Evolutionary conservation across 306 rosid genomes (phyloP).

Genomic region (Lathyrus tuberosus): DNA sequence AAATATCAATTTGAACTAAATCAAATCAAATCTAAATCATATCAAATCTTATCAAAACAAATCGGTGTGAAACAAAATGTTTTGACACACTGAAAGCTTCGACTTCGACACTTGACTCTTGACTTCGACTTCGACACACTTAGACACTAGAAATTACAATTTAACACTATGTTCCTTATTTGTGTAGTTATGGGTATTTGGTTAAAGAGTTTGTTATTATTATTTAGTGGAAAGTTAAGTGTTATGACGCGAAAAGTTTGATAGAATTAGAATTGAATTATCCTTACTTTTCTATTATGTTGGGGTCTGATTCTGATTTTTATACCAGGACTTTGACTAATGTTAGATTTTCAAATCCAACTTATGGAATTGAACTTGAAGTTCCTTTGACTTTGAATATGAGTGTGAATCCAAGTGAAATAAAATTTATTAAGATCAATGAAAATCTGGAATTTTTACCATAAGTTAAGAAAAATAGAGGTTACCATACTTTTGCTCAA

Average conservation of each 20-base stretch:
- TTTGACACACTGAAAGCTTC: too few relatives aligned
- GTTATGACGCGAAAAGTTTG: slow-evolving; percentile 32
- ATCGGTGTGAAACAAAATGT: too few relatives aligned
- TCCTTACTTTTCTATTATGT: slow-evolving; percentile 49
- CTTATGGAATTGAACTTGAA: slow-evolving; percentile 39
- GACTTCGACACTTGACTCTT: too few relatives aligned
- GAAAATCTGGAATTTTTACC: slow-evolving; percentile 51
- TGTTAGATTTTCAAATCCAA: slow-evolving; percentile 47
- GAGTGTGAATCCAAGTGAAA: slow-evolving; percentile 39
- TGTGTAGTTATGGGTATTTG: slow-evolving; percentile 55
- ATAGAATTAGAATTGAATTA: slow-evolving; percentile 55
- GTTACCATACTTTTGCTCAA: slow-evolving; percentile 37
- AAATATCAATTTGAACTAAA: too few relatives aligned
- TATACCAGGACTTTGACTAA: slow-evolving; percentile 60
- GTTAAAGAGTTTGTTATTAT: slow-evolving; percentile 36
- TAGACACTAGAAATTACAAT: too few relatives aligned
- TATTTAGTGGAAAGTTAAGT: slow-evolving; percentile 42
- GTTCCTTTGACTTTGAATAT: slow-evolving; percentile 44
- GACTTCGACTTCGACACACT: too few relatives aligned
- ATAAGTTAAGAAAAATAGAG: slow-evolving; percentile 23
- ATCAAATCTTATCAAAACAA: too few relatives aligned
- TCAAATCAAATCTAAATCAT: too few relatives aligned
- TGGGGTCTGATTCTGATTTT: slow-evolving; percentile 40
- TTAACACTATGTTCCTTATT: slow-evolving; percentile 57
- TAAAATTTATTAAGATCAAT: slow-evolving; percentile 47